Evolutionary conservation across 768 basidiomycete species (phyloP).

Genomic region (Candolleomyces aberdarensis): DNA sequence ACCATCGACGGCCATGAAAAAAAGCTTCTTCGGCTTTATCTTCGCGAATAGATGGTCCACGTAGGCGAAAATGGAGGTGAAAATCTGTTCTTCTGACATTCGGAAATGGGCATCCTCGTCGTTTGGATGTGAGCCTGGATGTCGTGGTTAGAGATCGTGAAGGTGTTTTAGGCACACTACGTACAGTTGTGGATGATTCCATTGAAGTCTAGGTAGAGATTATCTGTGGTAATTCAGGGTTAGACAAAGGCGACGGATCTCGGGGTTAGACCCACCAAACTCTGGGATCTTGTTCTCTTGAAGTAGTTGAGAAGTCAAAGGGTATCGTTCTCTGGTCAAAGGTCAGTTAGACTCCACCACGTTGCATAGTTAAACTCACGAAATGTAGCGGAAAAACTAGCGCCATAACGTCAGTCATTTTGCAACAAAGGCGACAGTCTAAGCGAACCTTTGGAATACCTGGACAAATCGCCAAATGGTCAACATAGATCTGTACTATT

Average conservation of each 20-base stretch:
- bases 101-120: constrained; percentile 96
- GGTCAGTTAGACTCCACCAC: not conserved
- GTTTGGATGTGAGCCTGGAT: constrained; percentile 86
- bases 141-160: not conserved
- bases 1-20: constrained; percentile 99
- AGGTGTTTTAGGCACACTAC: constrained; percentile 13
- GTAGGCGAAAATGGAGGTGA: constrained; percentile 94
- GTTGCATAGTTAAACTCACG: constrained; percentile 45
- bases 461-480: constrained; percentile 15
- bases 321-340: constrained; percentile 82
- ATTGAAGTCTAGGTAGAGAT: constrained; percentile 93
- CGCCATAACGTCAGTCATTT: not conserved
- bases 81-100: constrained; percentile 94
- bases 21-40: constrained; percentile 96
- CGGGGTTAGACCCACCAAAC: constrained; percentile 62
- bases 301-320: constrained; percentile 95
- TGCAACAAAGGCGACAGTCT: constrained; percentile 1
- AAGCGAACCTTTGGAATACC: constrained; percentile 64
- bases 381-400: constrained; percentile 96
- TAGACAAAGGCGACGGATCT: not conserved
- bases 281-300: constrained; percentile 99
- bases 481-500: not conserved
- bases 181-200: constrained; percentile 85
- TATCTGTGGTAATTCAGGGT: constrained; percentile 45
- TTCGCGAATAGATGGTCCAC: constrained; percentile 95